Evolutionary conservation across 768 basidiomycete genomes (phyloP), one percentile per base, ranked within the genome.

Genomic region (Pulveroboletus ravenelii): DNA sequence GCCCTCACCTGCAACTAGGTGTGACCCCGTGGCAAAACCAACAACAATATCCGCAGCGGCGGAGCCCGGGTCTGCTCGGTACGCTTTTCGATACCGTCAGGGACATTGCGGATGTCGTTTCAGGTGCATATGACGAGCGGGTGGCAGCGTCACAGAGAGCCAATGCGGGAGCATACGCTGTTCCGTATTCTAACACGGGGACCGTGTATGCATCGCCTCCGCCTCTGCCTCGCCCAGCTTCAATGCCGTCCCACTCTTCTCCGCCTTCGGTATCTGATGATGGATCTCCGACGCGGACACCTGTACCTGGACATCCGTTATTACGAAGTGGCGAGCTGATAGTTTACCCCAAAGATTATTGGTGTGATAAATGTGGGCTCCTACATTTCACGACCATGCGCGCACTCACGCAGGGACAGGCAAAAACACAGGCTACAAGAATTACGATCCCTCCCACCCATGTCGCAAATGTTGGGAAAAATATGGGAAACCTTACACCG

Each of bases 401-500:
- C 29, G 9, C 41, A 35, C 34, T 58, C 20, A 56, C n/a, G 8
- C 15, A 15, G 10, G 30, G 1, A 8, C 45, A 90, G 89, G 89
- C 58, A 71, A 72, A 35, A 91, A 92, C 63, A 80, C 77, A 1
- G 89, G 89, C 3, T 91, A 83, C 69, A 88, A 87, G 65, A 72
- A 77, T 50, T 71, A 70, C 34, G 86, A 90, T 63, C 85, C 86
- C 0, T 62, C 73, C 1, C 71, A 80, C 49, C 85, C 88, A 6
- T 90, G 89, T 61, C 72, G 74, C 51, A 78, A 77, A 49, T 92
- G 90, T 70, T 92, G 89, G 89, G 69, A 75, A 6, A 83, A 81
- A 56, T 84, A 84, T 65, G 74, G 76, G 1, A 81, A 78, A 55
- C 72, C 76, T 0, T 91, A 82, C 65, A 60, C 72, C 0, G 85